Conservation (phyloP, 148 eudicot species). For the Chenopodium berlandieri region DNA sequence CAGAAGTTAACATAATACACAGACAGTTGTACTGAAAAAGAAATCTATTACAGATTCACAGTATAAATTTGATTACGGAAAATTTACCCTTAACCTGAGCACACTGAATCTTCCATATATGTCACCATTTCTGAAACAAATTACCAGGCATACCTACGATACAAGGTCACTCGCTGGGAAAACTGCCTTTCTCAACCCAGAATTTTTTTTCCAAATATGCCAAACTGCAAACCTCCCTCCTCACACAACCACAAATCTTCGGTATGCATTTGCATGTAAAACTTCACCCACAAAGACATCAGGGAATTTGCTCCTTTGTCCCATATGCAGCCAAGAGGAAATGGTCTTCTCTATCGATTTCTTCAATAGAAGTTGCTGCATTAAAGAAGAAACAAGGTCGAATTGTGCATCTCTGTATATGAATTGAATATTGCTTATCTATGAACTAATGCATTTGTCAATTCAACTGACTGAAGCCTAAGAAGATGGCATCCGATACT, state of each 20-base stretch:
- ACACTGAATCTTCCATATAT: background rate
- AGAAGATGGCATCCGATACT: background rate
- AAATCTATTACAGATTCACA: too few species aligned
- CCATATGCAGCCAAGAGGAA: background rate
- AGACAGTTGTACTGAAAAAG: background rate
- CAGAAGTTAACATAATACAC: background rate
- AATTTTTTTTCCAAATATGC: background rate
- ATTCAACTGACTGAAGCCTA: background rate
- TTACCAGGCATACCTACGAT: too few species aligned
- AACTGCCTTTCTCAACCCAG: background rate
- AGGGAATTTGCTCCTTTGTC: background rate
- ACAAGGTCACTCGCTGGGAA: background rate
- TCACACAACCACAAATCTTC: background rate
- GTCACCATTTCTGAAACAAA: too few species aligned
- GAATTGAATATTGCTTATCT: background rate
- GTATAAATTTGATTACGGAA: background rate
- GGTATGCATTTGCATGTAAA: background rate
- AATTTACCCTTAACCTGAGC: background rate
- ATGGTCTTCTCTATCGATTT: background rate
- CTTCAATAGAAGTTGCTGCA: background rate
- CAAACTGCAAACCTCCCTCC: background rate
- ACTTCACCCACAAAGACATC: background rate
- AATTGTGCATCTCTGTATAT: background rate
- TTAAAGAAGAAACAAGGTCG: background rate
- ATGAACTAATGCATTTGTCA: background rate